Evolutionary conservation across 805 yeast species (phyloP), one percentile per base, ranked within the genome.

Genomic region (Grigorovia transvaalensis): DNA sequence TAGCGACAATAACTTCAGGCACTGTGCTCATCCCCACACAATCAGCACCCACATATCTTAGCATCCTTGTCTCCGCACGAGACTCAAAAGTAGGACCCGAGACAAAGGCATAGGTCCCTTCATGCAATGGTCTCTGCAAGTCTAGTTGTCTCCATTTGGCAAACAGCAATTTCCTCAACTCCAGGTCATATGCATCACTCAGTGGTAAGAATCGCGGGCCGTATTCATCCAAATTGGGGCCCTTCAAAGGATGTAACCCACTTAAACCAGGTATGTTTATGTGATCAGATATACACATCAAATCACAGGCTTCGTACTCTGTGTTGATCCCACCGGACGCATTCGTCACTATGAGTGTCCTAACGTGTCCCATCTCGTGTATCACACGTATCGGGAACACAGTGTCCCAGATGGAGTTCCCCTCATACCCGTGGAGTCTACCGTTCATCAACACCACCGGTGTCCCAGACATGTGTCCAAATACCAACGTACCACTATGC

Each of bases 1-100:
- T 81, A 1, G 96, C 98, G 18, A 88, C 84, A 54, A 88, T 80
- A 1, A 88, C 96, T 68, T 91, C 99, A 0, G 99, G 97, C 38
- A 91, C 97, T 0, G 98, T 93, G 52, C 96, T 85, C 99, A 91
- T 91, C 4, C 98, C 98, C 1, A 90, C 98, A 0, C 93, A 86
- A 67, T 91, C 98, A 49, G 88, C 96, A 9, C 98, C 98, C 30
- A 85, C 57, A 6, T 71, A 58, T 54, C 81, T 68, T 47, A 91
- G 72, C 74, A 83, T 74, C 52, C 95, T 75, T n/a, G 84, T 85
- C 71, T 91, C 99, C 0, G 97, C 96, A 60, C 96, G 76, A 2
- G 87, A 79, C 71, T 91, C 99, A 68, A 84, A 91, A 1, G 96
- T 87, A 4, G 99, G 98, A 0, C 99, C 99, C 6, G 95, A 79